Percentiles rank a stretch among this genome's conserved stretches.
These are phyloP conservation scores for Brassica cretica DNA, from an alignment of 345 rosid genomes.

Conservation along the genomic window DNA sequence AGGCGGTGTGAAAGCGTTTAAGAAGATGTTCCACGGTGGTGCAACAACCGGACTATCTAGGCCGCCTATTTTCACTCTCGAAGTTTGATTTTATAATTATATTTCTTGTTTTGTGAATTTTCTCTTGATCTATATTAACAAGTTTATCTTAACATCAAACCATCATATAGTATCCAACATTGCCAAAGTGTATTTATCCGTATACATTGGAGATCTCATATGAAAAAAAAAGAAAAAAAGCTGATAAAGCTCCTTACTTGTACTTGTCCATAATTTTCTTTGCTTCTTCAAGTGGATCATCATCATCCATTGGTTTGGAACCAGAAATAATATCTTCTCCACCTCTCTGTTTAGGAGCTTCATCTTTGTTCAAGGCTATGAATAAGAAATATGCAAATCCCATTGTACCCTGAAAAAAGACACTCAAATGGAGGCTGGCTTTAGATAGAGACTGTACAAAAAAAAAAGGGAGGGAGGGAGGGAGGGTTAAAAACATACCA, in stretches of 20 bases:
- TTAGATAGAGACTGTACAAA: not conserved
- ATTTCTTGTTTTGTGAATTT: constrained; percentile 16
- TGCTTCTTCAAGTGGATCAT: constrained; percentile 74
- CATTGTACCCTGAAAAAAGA: constrained; percentile 71
- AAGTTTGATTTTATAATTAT: constrained; percentile 24
- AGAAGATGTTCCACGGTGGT: constrained; percentile 34
- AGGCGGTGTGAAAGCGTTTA: constrained; percentile 17
- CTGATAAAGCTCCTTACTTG: constrained; percentile 46
- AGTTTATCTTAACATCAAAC: not conserved
- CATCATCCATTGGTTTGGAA: constrained; percentile 30
- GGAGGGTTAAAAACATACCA: constrained; percentile 50
- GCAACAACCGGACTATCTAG: constrained; percentile 43
- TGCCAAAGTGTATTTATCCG: not conserved
- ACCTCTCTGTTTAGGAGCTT: constrained; percentile 51
- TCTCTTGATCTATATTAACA: constrained; percentile 13
- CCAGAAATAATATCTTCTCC: constrained; percentile 35
- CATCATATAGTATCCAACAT: not conserved
- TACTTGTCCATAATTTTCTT: constrained; percentile 92
- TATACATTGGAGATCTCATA: constrained; percentile 5
- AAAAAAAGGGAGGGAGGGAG: not conserved
- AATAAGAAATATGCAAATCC: constrained; percentile 80
- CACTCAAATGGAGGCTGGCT: not conserved
- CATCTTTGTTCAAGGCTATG: constrained; percentile 84
- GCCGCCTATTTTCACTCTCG: constrained; percentile 40
- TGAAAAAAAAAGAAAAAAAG: not conserved